These are phyloP conservation scores for Ceratobasidium sp. DNA, from an alignment of 1,284 basidiomycete genomes.

Conservation along the genomic window DNA sequence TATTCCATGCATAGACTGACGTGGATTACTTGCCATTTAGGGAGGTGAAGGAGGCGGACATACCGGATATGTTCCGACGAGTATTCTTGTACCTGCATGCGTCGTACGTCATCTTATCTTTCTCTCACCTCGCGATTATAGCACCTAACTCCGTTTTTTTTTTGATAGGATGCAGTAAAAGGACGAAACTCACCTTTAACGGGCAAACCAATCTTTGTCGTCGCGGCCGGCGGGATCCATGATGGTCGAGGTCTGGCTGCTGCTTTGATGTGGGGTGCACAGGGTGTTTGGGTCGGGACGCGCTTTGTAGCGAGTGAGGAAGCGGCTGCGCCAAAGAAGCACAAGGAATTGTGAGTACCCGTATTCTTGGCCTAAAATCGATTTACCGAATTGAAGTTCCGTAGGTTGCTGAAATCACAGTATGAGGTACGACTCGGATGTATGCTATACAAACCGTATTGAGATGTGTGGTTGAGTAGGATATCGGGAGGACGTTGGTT, in stretches of 20 bases:
- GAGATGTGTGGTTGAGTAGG: not conserved
- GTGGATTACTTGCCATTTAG: conserved; percentile 36
- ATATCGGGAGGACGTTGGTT: conserved; percentile 71
- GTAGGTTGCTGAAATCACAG: conserved; percentile 61
- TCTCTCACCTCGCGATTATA: not conserved
- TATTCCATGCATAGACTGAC: not conserved
- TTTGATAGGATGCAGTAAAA: conserved; percentile 67
- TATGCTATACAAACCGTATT: conserved; percentile 63
- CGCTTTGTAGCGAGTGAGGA: conserved; percentile 87
- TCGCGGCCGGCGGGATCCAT: conserved; percentile 88
- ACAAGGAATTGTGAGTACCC: conserved; percentile 72
- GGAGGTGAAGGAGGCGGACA: conserved; percentile 86
- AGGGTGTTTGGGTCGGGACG: conserved; percentile 90
- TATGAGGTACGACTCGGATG: conserved; percentile 55
- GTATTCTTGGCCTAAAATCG: too few relatives aligned
- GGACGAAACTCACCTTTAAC: conserved; percentile 79
- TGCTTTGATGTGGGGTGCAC: conserved; percentile 85
- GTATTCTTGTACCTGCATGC: conserved; percentile 82
- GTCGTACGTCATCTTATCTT: conserved; percentile 55
- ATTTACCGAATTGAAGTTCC: too few relatives aligned
- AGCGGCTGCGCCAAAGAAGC: conserved; percentile 81
- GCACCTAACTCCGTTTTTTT: not conserved
- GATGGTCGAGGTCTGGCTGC: conserved; percentile 89
- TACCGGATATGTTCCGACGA: conserved; percentile 67
- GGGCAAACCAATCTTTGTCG: conserved; percentile 79